A percentile compares a stretch with the other conserved stretches of the same genome.
These are phyloP conservation scores for Quercus mongolica DNA, from an alignment of 306 rosid species.

Conservation along the genomic window DNA sequence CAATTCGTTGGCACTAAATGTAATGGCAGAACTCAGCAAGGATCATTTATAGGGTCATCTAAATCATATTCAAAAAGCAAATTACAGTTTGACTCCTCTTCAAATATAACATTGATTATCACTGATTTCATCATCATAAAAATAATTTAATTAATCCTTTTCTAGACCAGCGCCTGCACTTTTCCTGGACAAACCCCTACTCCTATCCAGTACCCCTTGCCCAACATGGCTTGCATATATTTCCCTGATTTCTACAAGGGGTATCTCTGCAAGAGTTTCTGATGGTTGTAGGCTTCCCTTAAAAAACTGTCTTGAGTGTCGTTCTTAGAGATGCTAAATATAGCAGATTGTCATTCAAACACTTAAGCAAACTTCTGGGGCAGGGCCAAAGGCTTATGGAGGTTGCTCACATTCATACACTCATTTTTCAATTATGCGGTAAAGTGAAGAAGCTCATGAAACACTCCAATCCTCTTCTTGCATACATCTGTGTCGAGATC, in stretches of 20 bases:
- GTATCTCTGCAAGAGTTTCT: conserved; percentile 50
- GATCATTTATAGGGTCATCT: conserved; percentile 17
- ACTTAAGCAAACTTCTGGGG: conserved; percentile 87
- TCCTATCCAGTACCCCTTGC: conserved; percentile 61
- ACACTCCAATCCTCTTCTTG: conserved; percentile 91
- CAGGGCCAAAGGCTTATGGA: conserved; percentile 59
- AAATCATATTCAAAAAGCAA: conserved; percentile 35
- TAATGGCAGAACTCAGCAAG: conserved; percentile 11
- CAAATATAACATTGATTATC: conserved; percentile 14
- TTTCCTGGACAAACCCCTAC: conserved; percentile 57
- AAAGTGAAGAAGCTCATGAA: conserved; percentile 86
- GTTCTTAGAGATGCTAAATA: conserved; percentile 75
- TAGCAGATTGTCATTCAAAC: conserved; percentile 92
- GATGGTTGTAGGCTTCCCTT: conserved; percentile 61
- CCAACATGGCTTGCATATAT: conserved; percentile 38
- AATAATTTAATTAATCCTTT: conserved; percentile 16
- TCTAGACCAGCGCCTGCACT: conserved; percentile 13
- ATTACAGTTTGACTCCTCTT: conserved; percentile 26
- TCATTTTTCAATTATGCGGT: conserved; percentile 72
- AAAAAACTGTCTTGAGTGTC: conserved; percentile 73
- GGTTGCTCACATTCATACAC: conserved; percentile 82
- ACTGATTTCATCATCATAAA: not conserved
- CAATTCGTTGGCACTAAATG: not conserved
- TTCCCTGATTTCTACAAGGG: conserved; percentile 61
- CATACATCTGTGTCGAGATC: conserved; percentile 80